Evolutionary conservation across 2,329 filamentous ascomycete genomes (phyloP).

Genomic region (Fusarium brachygibbosum): DNA sequence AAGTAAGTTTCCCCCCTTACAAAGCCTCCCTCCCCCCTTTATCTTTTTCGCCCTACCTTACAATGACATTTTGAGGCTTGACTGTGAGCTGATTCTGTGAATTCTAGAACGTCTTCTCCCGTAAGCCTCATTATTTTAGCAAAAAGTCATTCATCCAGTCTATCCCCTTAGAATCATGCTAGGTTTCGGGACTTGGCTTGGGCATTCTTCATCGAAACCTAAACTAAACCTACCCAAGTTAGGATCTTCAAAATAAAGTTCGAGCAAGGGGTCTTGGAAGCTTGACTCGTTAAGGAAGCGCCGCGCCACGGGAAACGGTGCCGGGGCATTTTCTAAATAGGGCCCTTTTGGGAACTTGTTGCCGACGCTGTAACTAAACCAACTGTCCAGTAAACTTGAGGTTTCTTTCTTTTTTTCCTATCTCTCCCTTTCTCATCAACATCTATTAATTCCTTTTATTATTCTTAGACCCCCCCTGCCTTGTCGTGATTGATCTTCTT

Average conservation of each 20-base stretch:
- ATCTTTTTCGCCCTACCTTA: background rate
- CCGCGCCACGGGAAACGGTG: slow-evolving; percentile 38
- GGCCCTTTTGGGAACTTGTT: slow-evolving; percentile 13
- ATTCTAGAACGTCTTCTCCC: background rate
- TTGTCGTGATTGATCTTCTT: slow-evolving; percentile 3
- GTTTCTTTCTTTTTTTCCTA: background rate
- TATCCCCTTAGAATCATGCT: background rate
- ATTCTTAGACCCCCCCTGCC: background rate
- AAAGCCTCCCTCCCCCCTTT: too few species aligned
- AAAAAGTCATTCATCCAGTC: too few species aligned
- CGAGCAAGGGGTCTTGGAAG: slow-evolving; percentile 19
- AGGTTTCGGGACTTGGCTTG: slow-evolving; percentile 5
- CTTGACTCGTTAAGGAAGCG: slow-evolving; percentile 40
- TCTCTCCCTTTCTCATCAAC: background rate
- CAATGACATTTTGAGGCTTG: background rate
- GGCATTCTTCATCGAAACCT: slow-evolving; percentile 26
- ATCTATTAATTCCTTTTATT: too few species aligned
- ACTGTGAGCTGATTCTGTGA: background rate
- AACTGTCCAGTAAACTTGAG: background rate
- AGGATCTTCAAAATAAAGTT: slow-evolving; percentile 42
- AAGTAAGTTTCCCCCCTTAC: background rate
- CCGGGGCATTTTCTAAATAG: slow-evolving; percentile 31
- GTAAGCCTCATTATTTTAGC: background rate
- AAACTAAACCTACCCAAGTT: slow-evolving; percentile 14
- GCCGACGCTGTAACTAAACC: background rate